These are phyloP conservation scores for Hibiscus mutabilis DNA, from an alignment of 345 rosid species.

Conservation along the genomic window DNA sequence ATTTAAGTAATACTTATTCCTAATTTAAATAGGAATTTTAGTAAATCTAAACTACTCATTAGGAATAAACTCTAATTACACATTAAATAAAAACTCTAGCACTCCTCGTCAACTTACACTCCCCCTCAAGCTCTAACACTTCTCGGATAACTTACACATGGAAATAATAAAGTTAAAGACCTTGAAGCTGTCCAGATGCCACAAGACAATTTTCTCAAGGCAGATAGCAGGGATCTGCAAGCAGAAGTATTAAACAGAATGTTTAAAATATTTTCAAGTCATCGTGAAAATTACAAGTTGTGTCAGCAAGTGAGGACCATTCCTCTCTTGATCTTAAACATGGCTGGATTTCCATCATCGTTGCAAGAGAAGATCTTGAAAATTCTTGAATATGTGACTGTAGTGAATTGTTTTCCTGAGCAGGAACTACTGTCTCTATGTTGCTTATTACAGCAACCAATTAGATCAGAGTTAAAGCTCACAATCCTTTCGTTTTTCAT, in stretches of 20 bases:
- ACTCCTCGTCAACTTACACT: too few species aligned
- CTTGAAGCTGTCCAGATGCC: background rate
- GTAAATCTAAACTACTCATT: too few species aligned
- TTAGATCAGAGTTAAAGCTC: background rate
- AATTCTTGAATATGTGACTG: background rate
- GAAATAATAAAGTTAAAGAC: background rate
- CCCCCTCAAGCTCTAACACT: too few species aligned
- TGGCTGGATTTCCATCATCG: background rate
- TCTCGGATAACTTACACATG: too few species aligned
- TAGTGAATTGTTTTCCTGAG: background rate
- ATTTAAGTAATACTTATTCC: too few species aligned
- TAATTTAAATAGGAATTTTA: too few species aligned
- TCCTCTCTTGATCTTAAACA: background rate
- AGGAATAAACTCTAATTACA: too few species aligned
- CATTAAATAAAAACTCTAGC: too few species aligned
- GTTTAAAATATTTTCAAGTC: background rate
- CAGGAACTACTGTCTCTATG: background rate
- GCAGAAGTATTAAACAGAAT: background rate
- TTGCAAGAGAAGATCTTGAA: background rate
- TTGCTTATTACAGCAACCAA: background rate
- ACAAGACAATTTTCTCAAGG: background rate
- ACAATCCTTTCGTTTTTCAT: background rate
- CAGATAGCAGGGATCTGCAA: background rate
- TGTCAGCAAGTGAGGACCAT: background rate
- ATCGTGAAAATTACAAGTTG: background rate